These are phyloP conservation scores for Pichia kudriavzevii DNA, from an alignment of 1,139 yeast genomes.

Conservation along the genomic window DNA sequence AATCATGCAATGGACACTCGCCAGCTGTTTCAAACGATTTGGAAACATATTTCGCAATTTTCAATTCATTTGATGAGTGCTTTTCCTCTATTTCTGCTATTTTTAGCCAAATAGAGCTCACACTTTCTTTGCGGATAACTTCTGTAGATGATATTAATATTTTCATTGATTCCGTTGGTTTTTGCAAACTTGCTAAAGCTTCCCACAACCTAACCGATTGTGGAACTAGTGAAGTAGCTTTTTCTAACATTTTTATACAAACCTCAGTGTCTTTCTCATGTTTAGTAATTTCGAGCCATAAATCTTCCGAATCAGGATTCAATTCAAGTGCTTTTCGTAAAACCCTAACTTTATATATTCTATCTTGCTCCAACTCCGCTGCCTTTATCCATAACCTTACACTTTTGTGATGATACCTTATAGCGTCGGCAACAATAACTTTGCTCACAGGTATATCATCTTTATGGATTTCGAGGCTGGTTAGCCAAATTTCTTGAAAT, in stretches of 20 bases:
- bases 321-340: conserved; percentile 54
- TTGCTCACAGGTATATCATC: conserved; percentile 41
- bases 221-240: conserved; percentile 69
- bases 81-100: conserved; percentile 69
- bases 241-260: conserved; percentile 47
- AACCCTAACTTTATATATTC: conserved; percentile 43
- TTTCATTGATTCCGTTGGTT: conserved; percentile 38
- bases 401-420: conserved; percentile 48
- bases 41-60: conserved; percentile 38
- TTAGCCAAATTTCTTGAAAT: conserved; percentile 77
- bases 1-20: conserved; percentile 30
- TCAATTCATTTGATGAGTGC: conserved; percentile 34
- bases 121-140: conserved; percentile 33
- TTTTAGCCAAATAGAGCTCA: conserved; percentile 61
- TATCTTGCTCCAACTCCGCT: conserved; percentile 53
- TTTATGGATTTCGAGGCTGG: conserved; percentile 59
- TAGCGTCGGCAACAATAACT: conserved; percentile 57
- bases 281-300: conserved; percentile 52
- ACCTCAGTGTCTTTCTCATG: conserved; percentile 42
- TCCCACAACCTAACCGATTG: conserved; percentile 60
- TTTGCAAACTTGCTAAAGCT: conserved; percentile 27
- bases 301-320: conserved; percentile 36
- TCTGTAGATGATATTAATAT: conserved; percentile 56
- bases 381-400: conserved; percentile 70
- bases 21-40: conserved; percentile 43